A percentile compares a stretch with the other conserved stretches of the same genome.
phyloP scores from a whole-genome alignment of 148 eudicot species.

The Rhododendron molle region DNA sequence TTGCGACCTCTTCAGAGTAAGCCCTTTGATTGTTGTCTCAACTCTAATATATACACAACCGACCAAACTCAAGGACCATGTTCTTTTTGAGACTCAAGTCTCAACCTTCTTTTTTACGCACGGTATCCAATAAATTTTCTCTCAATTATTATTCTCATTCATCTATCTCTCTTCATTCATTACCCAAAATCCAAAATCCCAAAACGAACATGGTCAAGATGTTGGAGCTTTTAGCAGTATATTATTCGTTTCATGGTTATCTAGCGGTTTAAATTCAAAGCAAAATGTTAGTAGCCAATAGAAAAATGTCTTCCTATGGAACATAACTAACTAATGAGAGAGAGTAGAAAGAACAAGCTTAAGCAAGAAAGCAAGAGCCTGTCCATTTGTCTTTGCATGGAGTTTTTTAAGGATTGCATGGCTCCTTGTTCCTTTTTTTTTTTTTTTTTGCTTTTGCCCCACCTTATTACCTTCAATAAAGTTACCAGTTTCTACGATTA shows the following conservation, averaged over 20 bases:
- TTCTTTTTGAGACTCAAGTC: no score
- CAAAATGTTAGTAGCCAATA: neutral
- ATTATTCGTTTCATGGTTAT: neutral
- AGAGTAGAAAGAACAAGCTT: conserved; percentile 3
- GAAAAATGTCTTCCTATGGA: neutral
- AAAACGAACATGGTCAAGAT: neutral
- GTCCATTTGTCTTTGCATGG: conserved; percentile 14
- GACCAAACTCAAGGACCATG: no score
- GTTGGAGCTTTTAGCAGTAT: neutral
- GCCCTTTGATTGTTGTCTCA: neutral
- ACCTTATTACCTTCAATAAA: conserved; percentile 13
- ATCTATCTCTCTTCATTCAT: no score
- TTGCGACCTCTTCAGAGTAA: no score
- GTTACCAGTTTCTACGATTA: conserved; percentile 9
- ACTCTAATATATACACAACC: no score
- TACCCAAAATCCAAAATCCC: no score
- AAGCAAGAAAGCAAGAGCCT: conserved; percentile 29
- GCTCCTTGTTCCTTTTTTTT: conserved; percentile 12
- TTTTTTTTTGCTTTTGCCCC: conserved; percentile 5
- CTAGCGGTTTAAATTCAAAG: neutral
- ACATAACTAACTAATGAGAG: neutral
- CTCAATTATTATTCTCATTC: no score
- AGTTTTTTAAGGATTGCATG: neutral
- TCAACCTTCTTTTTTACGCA: no score
- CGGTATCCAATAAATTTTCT: no score